Evolutionary conservation across 2,329 filamentous ascomycete genomes (phyloP).

Genomic region (Orbilia javanica): DNA sequence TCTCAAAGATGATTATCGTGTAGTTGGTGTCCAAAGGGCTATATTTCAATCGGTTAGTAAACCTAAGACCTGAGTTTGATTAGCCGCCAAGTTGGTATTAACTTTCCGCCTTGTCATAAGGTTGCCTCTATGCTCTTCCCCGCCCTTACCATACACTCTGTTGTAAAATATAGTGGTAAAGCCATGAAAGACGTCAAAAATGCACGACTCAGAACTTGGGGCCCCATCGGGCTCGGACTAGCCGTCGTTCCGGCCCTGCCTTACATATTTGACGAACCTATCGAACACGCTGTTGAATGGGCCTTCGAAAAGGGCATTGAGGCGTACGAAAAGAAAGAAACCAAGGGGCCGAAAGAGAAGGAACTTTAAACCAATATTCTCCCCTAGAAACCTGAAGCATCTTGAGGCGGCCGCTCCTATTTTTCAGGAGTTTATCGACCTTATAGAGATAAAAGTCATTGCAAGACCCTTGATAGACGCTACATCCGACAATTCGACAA

Average conservation of each 20-base stretch:
- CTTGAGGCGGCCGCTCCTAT: background rate
- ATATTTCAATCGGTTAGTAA: slow-evolving; percentile 76
- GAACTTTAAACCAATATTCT: slow-evolving; percentile 15
- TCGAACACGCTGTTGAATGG: slow-evolving; percentile 93
- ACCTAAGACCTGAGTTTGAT: background rate
- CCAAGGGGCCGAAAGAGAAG: slow-evolving; percentile 21
- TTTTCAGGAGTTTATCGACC: no score
- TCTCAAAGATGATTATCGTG: slow-evolving; percentile 87
- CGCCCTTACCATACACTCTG: slow-evolving; percentile 91
- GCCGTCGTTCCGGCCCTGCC: slow-evolving; percentile 85
- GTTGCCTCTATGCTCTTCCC: slow-evolving; percentile 93
- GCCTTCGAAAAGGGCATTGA: slow-evolving; percentile 85
- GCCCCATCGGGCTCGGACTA: slow-evolving; percentile 85
- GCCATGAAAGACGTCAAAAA: slow-evolving; percentile 89
- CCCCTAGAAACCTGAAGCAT: background rate
- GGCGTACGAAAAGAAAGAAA: slow-evolving; percentile 72
- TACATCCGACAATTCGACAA: no score
- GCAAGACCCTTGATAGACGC: no score
- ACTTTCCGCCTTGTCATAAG: slow-evolving; percentile 14
- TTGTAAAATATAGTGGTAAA: slow-evolving; percentile 87
- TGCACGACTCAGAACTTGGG: slow-evolving; percentile 81
- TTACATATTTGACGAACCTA: slow-evolving; percentile 87
- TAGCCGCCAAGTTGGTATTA: background rate
- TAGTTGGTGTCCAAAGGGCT: slow-evolving; percentile 89
- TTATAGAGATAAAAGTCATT: no score